Conservation (phyloP, 495 filamentous ascomycete species). For the Penicillium silybi region DNA sequence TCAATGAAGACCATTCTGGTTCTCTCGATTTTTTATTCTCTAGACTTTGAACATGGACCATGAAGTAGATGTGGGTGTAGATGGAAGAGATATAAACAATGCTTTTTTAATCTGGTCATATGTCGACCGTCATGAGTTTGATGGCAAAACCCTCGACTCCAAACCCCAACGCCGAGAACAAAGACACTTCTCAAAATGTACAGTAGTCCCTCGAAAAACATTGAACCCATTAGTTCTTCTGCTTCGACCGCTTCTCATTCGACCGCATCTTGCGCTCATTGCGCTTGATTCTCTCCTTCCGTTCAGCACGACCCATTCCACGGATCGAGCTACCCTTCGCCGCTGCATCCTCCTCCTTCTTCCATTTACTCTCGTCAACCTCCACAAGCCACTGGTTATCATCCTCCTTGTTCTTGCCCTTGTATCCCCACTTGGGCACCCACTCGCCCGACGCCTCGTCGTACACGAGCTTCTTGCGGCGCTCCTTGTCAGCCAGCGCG, state of each 20-base stretch:
- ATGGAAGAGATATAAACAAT: constrained; percentile 9
- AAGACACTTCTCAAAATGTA: constrained; percentile 12
- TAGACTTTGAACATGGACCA: neutral
- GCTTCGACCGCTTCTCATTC: constrained; percentile 55
- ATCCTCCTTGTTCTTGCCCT: constrained; percentile 80
- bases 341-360: constrained; percentile 57
- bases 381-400: constrained; percentile 86
- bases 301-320: constrained; percentile 59
- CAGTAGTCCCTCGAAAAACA: constrained; percentile 2
- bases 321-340: constrained; percentile 57
- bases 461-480: constrained; percentile 77
- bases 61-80: constrained; percentile 5
- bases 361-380: constrained; percentile 70
- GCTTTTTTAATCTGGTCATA: constrained; percentile 18
- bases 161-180: constrained; percentile 27
- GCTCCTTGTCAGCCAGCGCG: constrained; percentile 48
- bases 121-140: neutral
- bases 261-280: constrained; percentile 68
- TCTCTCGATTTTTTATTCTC: neutral
- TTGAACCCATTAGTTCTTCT: constrained; percentile 9
- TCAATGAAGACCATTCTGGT: constrained; percentile 13
- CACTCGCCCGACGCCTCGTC: constrained; percentile 83
- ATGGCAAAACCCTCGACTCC: constrained; percentile 15
- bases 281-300: constrained; percentile 60
- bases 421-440: constrained; percentile 92